Percentiles rank a stretch among this genome's conserved stretches.
phyloP scores from a whole-genome alignment of 2,329 filamentous ascomycete genomes.

The Colletotrichum shisoi region DNA sequence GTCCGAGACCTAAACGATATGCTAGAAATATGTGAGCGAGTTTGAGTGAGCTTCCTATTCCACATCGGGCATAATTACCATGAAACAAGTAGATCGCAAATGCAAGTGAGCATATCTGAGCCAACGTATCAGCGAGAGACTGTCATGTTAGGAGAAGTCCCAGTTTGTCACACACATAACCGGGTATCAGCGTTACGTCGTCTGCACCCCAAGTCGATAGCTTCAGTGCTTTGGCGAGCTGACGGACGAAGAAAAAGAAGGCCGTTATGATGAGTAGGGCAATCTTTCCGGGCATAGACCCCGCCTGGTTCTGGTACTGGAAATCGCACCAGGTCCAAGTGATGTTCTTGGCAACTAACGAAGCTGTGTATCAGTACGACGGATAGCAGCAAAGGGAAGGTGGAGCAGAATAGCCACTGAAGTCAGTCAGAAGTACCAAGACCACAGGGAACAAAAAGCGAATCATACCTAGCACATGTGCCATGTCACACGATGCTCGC shows the following conservation, averaged over 20 bases:
- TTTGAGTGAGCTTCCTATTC: too few species aligned
- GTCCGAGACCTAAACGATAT: neutral
- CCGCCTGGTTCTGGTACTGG: neutral
- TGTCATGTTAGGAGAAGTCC: neutral
- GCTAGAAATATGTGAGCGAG: neutral
- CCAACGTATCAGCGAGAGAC: neutral
- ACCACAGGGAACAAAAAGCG: neutral
- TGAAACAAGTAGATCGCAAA: neutral
- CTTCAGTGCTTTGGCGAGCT: neutral
- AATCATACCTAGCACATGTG: neutral
- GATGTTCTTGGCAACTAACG: neutral
- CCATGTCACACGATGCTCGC: neutral
- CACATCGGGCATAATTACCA: neutral
- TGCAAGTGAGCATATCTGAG: neutral
- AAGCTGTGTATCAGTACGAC: neutral
- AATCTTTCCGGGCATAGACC: neutral
- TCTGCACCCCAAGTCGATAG: neutral
- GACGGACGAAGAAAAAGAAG: neutral
- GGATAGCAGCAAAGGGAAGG: accelerated
- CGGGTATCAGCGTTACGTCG: neutral
- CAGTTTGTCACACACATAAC: neutral
- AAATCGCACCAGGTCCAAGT: slow-evolving; percentile 5
- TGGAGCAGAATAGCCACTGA: neutral
- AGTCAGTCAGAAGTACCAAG: neutral
- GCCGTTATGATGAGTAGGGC: neutral